Evolutionary conservation across 1,139 yeast genomes (phyloP).

Genomic region (Blastobotrys ciferrii): DNA sequence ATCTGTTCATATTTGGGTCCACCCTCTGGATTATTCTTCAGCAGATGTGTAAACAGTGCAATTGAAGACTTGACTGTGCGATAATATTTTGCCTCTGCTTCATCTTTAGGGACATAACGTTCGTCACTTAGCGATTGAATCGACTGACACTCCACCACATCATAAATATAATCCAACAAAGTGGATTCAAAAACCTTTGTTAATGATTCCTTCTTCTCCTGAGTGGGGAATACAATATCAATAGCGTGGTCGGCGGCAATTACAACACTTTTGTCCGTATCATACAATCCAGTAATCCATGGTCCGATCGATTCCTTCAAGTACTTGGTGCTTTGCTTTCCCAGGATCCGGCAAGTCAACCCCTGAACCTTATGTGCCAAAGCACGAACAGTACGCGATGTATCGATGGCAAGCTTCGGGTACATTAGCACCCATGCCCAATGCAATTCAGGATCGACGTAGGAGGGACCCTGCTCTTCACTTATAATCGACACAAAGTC

Average conservation of each 20-base stretch:
- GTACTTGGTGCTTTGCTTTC: conserved; percentile 62
- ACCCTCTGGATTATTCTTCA: conserved; percentile 27
- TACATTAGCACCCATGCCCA: conserved; percentile 79
- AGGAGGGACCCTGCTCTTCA: conserved; percentile 25
- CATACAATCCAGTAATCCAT: conserved; percentile 70
- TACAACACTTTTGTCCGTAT: conserved; percentile 62
- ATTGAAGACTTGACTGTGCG: conserved; percentile 57
- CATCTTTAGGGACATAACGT: conserved; percentile 65
- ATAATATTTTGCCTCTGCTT: conserved; percentile 62
- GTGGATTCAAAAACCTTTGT: conserved; percentile 60
- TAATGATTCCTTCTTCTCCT: conserved; percentile 55
- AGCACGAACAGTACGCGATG: conserved; percentile 60
- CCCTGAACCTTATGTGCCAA: conserved; percentile 66
- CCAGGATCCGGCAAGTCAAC: conserved; percentile 47
- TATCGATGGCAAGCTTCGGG: conserved; percentile 73
- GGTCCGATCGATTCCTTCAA: conserved; percentile 69
- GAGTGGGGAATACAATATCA: conserved; percentile 54
- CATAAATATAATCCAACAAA: conserved; percentile 53
- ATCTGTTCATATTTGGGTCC: conserved; percentile 19
- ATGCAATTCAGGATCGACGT: conserved; percentile 46
- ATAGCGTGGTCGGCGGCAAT: conserved; percentile 50
- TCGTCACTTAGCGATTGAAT: conserved; percentile 70
- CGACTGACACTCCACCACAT: conserved; percentile 55
- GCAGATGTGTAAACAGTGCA: conserved; percentile 48
- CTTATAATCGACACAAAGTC: conserved; percentile 47